Evolutionary conservation across 1,284 basidiomycete species (phyloP).

Genomic region (Dichomitus squalens): DNA sequence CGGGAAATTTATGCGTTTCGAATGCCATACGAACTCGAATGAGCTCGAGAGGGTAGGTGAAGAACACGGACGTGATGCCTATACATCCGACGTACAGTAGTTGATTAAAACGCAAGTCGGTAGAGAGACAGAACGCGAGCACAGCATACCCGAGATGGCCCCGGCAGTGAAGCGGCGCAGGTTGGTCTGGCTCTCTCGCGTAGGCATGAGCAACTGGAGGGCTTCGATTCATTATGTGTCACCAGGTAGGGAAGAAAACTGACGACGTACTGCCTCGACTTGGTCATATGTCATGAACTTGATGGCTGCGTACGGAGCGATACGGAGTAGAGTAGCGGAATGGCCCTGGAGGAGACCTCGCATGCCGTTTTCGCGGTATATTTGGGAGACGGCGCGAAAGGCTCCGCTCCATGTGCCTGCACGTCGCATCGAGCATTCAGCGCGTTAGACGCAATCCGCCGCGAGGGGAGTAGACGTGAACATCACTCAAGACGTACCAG

Average conservation of each 20-base stretch:
- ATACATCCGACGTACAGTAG: neutral
- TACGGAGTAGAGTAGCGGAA: slow-evolving; percentile 82
- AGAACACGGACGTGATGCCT: slow-evolving; percentile 88
- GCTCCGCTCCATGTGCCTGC: slow-evolving; percentile 86
- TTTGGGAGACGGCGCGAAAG: slow-evolving; percentile 78
- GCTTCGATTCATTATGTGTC: neutral
- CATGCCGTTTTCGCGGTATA: slow-evolving; percentile 75
- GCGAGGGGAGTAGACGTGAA: neutral
- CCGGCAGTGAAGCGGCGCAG: slow-evolving; percentile 87
- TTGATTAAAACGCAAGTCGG: neutral
- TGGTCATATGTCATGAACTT: slow-evolving; percentile 99
- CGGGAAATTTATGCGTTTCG: slow-evolving; percentile 56
- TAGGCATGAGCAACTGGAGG: slow-evolving; percentile 79
- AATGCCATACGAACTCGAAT: slow-evolving; percentile 96
- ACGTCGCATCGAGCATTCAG: neutral
- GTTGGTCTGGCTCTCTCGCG: slow-evolving; percentile 78
- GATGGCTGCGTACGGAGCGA: slow-evolving; percentile 96
- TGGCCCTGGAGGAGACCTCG: slow-evolving; percentile 94
- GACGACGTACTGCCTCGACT: slow-evolving; percentile 64
- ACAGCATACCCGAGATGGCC: slow-evolving; percentile 74
- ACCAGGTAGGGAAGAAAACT: neutral
- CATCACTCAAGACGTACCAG: slow-evolving; percentile 55
- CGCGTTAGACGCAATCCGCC: no score
- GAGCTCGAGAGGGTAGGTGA: slow-evolving; percentile 95
- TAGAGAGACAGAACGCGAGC: neutral